phyloP scores from a whole-genome alignment of 208 protist species.

The Novymonas esmeraldas region DNA sequence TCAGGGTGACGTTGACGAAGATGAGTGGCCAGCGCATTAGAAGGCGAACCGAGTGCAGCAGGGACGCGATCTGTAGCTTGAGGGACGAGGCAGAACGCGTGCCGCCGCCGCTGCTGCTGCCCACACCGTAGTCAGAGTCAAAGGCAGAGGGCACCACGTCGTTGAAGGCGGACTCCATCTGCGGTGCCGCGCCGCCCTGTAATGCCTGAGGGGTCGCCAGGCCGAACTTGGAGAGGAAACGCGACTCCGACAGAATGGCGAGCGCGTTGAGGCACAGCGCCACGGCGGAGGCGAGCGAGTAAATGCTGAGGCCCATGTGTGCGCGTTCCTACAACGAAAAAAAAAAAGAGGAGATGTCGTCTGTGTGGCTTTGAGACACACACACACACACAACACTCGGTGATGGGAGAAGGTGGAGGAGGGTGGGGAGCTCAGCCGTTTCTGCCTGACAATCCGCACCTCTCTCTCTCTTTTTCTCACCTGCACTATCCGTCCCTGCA shows the following conservation, averaged over 20 bases:
- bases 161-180: constrained; percentile 24
- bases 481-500: background rate
- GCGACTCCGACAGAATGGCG: constrained; percentile 85
- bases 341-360: too few species aligned
- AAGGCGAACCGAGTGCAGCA: constrained; percentile 78
- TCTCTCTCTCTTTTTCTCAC: background rate
- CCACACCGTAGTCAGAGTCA: constrained; percentile 7
- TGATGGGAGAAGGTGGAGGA: too few species aligned
- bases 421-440: too few species aligned
- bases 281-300: constrained; percentile 50
- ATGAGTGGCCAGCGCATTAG: constrained; percentile 85
- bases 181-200: constrained; percentile 6
- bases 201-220: constrained; percentile 42
- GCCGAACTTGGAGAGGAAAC: constrained; percentile 78
- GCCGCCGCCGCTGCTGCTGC: constrained; percentile 2
- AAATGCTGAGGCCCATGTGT: constrained; percentile 78
- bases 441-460: background rate
- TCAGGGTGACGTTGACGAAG: constrained; percentile 68
- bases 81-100: constrained; percentile 8
- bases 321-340: too few species aligned
- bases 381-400: too few species aligned
- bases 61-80: constrained; percentile 53
- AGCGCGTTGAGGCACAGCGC: constrained; percentile 78
- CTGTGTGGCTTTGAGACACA: too few species aligned
- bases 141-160: constrained; percentile 28